phyloP scores from a whole-genome alignment of 768 basidiomycete species.

The Naematelia encephala region DNA sequence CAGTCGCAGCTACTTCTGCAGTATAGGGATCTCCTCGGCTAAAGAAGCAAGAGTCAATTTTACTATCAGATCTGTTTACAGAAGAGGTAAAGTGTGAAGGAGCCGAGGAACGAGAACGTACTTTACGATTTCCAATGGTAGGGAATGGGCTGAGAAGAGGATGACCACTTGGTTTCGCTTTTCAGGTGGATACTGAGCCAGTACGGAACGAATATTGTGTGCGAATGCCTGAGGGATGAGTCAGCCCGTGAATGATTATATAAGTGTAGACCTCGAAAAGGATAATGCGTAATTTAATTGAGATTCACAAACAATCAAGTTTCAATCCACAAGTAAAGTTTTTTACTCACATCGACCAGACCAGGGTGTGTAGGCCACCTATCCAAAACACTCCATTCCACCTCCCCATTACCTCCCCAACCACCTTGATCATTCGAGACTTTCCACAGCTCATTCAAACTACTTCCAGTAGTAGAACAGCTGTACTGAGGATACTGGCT shows the following conservation, averaged over 20 bases:
- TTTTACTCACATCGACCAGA: slow-evolving; percentile 78
- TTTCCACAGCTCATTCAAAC: slow-evolving; percentile 78
- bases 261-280: neutral
- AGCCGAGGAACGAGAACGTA: slow-evolving; percentile 21
- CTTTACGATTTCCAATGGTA: slow-evolving; percentile 97
- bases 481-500: slow-evolving; percentile 98
- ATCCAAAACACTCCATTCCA: slow-evolving; percentile 97
- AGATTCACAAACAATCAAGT: no score
- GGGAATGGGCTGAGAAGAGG: slow-evolving; percentile 93
- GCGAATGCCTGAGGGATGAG: slow-evolving; percentile 97
- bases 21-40: slow-evolving; percentile 94
- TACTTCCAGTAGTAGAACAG: slow-evolving; percentile 97
- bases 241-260: neutral
- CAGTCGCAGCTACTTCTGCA: slow-evolving; percentile 89
- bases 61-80: neutral
- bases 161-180: slow-evolving; percentile 70
- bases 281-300: neutral
- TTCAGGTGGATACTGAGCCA: slow-evolving; percentile 71
- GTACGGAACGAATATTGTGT: slow-evolving; percentile 76
- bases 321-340: no score
- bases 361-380: slow-evolving; percentile 95
- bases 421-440: slow-evolving; percentile 49
- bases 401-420: slow-evolving; percentile 61
- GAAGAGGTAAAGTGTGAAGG: neutral
- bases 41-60: neutral